A percentile compares a stretch with the other conserved stretches of the same genome.
Evolutionary conservation across 352 stramenopile species (phyloP).

Genomic region (Globisporangium yorkense): DNA sequence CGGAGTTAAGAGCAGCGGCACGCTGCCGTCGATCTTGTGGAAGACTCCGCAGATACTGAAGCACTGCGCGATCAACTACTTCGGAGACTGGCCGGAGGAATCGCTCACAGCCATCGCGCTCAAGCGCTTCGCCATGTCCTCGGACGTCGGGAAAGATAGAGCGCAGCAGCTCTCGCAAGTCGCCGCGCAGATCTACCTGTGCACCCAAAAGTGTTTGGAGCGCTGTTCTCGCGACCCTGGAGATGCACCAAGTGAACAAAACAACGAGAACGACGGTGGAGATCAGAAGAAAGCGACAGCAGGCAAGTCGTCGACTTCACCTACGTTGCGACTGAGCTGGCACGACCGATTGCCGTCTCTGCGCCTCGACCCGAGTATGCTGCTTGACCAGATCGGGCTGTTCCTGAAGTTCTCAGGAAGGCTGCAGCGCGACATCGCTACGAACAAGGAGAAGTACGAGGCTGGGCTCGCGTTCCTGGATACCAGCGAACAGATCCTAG

Average conservation of each 20-base stretch:
- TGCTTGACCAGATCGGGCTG: constrained; percentile 49
- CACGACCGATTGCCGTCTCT: constrained; percentile 10
- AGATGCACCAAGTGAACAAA: not conserved
- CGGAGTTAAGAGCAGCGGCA: not conserved
- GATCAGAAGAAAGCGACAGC: not conserved
- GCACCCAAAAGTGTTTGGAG: constrained; percentile 13
- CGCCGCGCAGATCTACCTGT: constrained; percentile 33
- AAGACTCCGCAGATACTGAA: constrained; percentile 38
- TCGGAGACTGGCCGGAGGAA: constrained; percentile 38
- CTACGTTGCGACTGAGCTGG: not conserved
- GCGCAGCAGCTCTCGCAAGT: constrained; percentile 30
- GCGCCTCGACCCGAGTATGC: constrained; percentile 34
- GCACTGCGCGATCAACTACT: constrained; percentile 29
- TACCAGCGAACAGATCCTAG: constrained; percentile 39
- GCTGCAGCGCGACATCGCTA: constrained; percentile 22
- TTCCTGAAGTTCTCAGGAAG: constrained; percentile 28
- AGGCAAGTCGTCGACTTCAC: not conserved
- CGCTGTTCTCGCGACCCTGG: not conserved
- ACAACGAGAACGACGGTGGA: not conserved
- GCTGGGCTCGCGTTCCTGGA: constrained; percentile 47
- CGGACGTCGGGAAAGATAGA: constrained; percentile 20
- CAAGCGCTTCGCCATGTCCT: constrained; percentile 24
- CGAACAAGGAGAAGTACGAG: constrained; percentile 27
- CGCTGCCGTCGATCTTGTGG: constrained; percentile 24
- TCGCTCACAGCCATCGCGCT: constrained; percentile 35